Evolutionary conservation across 768 basidiomycete genomes (phyloP), one percentile per base, ranked within the genome.

Genomic region (Fibroporia radiculosa): DNA sequence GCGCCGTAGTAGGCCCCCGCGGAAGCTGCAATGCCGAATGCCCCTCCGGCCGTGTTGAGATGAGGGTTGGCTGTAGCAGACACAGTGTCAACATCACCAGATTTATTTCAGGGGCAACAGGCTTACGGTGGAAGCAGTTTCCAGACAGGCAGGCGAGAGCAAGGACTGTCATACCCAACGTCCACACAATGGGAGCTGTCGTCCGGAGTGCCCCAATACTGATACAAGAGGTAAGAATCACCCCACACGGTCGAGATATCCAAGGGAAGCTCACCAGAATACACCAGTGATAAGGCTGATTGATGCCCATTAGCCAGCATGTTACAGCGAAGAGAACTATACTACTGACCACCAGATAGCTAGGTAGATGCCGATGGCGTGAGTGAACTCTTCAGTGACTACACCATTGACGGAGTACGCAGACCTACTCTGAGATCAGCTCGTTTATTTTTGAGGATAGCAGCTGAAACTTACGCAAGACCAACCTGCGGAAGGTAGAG

Each of bases 171-270:
- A 35, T 34, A 20, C 42, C 42, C 6, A 44, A 33, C 32, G 42
- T 44, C 32, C 31, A 44, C 14, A 33, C 20, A 16, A 44, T 35
- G 6, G 42, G 42, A 13, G 33, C 32, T 3, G 42, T 44, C 22
- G 42, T 34, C 4, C 42, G 42, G n/a, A 44, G 42, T 10, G 42
- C 42, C 23, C 42, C 42, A 26, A 44, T 44, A 19, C 42, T 44
- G 20, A 6, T 11, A 32, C 24, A 18, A 28, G 33, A 28, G 25
- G 13, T 41, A 11, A 42, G 27, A 8, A 16, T 10, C 36, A n/a
- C n/a, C n/a, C n/a, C n/a, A n/a, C n/a, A n/a, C n/a, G n/a, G 34
- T 8, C 16, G 34, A 8, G 13, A 12, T 8, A 18, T 35, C 20
- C 10, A 35, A 18, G 7, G 11, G 5, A 35, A n/a, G n/a, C 42